phyloP scores from a whole-genome alignment of 805 yeast genomes.

The Wickerhamiella vanderwaltii region DNA sequence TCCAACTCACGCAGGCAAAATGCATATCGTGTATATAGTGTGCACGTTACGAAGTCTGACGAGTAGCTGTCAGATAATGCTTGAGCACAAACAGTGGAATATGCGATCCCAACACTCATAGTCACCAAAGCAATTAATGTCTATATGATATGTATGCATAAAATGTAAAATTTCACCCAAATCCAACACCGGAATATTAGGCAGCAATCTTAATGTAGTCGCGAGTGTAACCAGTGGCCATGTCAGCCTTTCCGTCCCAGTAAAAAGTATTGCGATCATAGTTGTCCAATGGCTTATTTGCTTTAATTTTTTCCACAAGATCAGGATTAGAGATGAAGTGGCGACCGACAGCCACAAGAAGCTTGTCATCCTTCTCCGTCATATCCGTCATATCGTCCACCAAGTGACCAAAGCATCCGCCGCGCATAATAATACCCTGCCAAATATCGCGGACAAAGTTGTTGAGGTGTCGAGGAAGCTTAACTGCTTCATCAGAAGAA shows the following conservation, averaged over 20 bases:
- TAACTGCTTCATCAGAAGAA: slow-evolving; percentile 3
- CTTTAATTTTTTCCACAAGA: slow-evolving; percentile 33
- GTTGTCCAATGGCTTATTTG: slow-evolving; percentile 31
- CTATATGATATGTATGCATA: no score
- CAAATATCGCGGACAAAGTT: slow-evolving; percentile 19
- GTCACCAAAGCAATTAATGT: no score
- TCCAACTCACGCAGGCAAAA: no score
- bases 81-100: no score
- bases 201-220: no score
- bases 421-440: slow-evolving; percentile 19
- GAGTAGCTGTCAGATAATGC: no score
- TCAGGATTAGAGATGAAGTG: slow-evolving; percentile 46
- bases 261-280: slow-evolving; percentile 44
- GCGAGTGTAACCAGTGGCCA: slow-evolving; percentile 30
- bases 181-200: no score
- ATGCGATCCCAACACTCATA: no score
- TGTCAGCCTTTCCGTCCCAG: slow-evolving; percentile 17
- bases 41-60: no score
- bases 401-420: slow-evolving; percentile 18
- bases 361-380: slow-evolving; percentile 20
- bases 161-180: no score
- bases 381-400: slow-evolving; percentile 9
- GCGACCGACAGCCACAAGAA: slow-evolving; percentile 36
- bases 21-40: no score
- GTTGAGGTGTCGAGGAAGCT: slow-evolving; percentile 10